phyloP scores from a whole-genome alignment of 176 grass and related monocot genomes.

The Hordeum vulgare region MorexV3_pseudomolecules_assembly NC_058518.1:475523293-475523792 shows the following conservation, averaged over 20 bases:
- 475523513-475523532: background rate
- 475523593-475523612: background rate
- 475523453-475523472: background rate
- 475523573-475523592: background rate
- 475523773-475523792: background rate
- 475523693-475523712: background rate
- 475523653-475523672: background rate
- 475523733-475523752: background rate
- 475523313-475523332: background rate
- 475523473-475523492: background rate
- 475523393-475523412: background rate
- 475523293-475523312: background rate
- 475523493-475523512: background rate
- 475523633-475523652: constrained; percentile 10
- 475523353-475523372: background rate
- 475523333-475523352: background rate
- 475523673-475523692: constrained; percentile 11
- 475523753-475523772: background rate
- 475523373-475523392: background rate
- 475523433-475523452: background rate
- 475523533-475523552: background rate
- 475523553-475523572: constrained; percentile 3
- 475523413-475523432: background rate
- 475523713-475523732: no score
- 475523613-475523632: background rate